Evolutionary conservation across 2,329 filamentous ascomycete species (phyloP).

Genomic region (Colletotrichum spinosum): DNA sequence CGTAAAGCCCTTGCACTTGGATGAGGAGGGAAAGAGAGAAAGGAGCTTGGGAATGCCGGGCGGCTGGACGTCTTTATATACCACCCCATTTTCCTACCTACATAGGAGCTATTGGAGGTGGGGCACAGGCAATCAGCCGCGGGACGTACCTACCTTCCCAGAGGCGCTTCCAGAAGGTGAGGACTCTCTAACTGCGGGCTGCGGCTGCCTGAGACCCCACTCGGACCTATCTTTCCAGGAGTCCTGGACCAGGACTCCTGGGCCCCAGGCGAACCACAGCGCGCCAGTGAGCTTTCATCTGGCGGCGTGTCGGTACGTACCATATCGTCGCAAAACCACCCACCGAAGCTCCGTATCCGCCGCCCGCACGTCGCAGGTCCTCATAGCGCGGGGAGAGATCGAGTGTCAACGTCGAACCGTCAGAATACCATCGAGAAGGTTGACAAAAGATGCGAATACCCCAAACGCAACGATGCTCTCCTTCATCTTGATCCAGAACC

Average conservation of each 20-base stretch:
- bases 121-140: conserved; percentile 17
- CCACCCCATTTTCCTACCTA: background rate
- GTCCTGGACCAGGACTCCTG: background rate
- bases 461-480: conserved; percentile 67
- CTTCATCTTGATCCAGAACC: conserved; percentile 87
- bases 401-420: background rate
- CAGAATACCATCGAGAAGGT: background rate
- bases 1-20: conserved; percentile 82
- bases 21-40: conserved; percentile 61
- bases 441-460: conserved; percentile 23
- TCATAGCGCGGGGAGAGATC: conserved; percentile 19
- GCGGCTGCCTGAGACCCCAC: too few relatives aligned
- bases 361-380: conserved; percentile 32
- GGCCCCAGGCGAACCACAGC: conserved; percentile 12
- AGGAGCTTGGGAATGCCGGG: conserved; percentile 25
- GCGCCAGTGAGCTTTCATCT: background rate
- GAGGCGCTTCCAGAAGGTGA: background rate
- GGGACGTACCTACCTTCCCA: conserved; percentile 16
- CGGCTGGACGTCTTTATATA: conserved; percentile 33
- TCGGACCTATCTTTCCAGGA: too few relatives aligned
- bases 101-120: background rate
- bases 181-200: background rate
- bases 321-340: background rate
- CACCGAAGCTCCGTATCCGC: conserved; percentile 30
- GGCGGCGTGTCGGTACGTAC: conserved; percentile 22